Conservation (phyloP, 495 filamentous ascomycete species). For the Podospora conica region DNA sequence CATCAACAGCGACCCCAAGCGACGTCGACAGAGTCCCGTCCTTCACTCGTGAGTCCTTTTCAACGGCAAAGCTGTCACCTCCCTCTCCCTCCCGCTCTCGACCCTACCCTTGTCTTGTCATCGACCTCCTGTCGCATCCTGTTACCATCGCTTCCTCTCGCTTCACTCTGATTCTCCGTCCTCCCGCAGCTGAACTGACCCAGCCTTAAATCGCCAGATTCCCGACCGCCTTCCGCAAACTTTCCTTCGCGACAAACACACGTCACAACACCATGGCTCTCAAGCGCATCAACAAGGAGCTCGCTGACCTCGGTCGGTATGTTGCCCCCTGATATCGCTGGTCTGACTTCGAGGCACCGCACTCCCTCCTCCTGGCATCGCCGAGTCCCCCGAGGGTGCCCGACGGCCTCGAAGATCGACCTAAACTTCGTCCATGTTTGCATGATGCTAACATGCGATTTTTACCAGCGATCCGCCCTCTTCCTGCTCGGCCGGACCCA, state of each 20-base stretch:
- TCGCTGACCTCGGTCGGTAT: constrained; percentile 98
- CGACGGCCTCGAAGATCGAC: background rate
- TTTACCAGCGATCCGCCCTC: constrained; percentile 84
- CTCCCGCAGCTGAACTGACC: constrained; percentile 21
- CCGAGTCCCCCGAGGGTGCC: constrained; percentile 9
- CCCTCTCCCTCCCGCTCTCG: background rate
- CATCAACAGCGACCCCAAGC: constrained; percentile 6
- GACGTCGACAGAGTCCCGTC: background rate
- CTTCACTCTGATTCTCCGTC: constrained; percentile 27
- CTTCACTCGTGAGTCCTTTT: background rate
- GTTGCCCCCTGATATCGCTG: constrained; percentile 25
- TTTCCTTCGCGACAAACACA: constrained; percentile 21
- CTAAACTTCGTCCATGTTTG: background rate
- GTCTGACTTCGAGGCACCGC: background rate
- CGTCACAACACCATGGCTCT: constrained; percentile 72
- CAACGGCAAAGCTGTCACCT: background rate
- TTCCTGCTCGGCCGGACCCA: constrained; percentile 94
- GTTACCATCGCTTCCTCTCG: constrained; percentile 1
- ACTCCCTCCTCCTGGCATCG: background rate
- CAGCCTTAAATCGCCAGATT: constrained; percentile 22
- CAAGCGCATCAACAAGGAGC: constrained; percentile 99
- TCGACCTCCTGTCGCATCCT: background rate
- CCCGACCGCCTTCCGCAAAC: constrained; percentile 11
- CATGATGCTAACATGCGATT: constrained; percentile 36
- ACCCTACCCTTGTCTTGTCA: background rate